Conservation (phyloP, 306 rosid species). For the Glycine soja region DNA sequence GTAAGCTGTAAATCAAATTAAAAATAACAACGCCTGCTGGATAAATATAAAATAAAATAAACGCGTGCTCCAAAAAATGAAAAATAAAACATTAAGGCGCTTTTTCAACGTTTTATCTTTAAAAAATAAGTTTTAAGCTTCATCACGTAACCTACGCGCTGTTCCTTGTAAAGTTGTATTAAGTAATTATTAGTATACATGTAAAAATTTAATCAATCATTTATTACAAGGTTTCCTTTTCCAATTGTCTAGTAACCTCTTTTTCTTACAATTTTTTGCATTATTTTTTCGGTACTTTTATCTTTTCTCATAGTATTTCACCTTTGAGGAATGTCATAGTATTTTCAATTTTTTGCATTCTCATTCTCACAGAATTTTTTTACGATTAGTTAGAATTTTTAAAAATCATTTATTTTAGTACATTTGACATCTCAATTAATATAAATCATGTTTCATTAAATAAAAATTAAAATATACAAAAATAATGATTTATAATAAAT, state of each 20-base stretch:
- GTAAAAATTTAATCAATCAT: not conserved
- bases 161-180: not conserved
- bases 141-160: slow-evolving; percentile 1
- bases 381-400: no score
- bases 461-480: no score
- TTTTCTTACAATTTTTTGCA: not conserved
- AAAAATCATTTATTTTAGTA: no score
- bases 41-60: not conserved
- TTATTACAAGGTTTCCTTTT: not conserved
- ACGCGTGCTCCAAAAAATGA: not conserved
- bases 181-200: not conserved
- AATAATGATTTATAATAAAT: no score
- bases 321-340: no score
- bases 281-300: not conserved
- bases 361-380: no score
- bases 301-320: no score
- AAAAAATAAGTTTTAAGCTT: not conserved
- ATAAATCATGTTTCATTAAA: no score
- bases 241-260: not conserved
- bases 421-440: no score
- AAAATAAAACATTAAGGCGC: no score
- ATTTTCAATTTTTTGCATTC: no score
- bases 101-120: no score
- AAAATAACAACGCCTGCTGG: not conserved
- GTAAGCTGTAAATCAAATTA: not conserved